Base-by-base conservation (phyloP, 169 alveolate species). In the Pseudocohnilembus persalinus region DNA sequence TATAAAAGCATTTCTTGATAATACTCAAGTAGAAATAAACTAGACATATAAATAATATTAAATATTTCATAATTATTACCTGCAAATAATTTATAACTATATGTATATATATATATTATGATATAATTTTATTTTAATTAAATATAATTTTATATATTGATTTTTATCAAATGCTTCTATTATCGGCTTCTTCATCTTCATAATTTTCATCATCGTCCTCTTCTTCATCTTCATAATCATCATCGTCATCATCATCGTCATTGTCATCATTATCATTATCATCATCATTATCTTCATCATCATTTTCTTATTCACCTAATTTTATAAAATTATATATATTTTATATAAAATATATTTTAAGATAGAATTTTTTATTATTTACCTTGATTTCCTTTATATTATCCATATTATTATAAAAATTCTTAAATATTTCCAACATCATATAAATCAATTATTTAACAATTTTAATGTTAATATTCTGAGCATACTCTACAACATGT, bases 401-500 rank as follows among this genome's bases (percentile, higher is more conserved):
- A 11, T 49, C 68, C 20, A 4, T 49, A 20, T 49, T 49, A 82
- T 15, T 77, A 30, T 30, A 85, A 63, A 68, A 85, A 85, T 33
- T 29, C 34, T 29, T 82, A 82, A 25, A 77, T 83, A 78, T 85
- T 85, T 35, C 78, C 89, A 29, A 85, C 76, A 73, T 85, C 89
- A 74, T 85, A 85, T 27, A 85, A 75, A 85, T 85, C 89, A 4
- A 85, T 83, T 0, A 85, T 84, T 20, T 31, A 34, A 31, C 89
- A 85, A 73, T 77, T 82, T 73, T 74, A 73, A 31, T 85, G 89
- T 29, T 78, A 72, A 73, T 78, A 28, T 49, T 85, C 89, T 34
- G 85, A 73, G 29, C 89, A 85, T 0, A 85, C 86, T 85, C 89
- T 85, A 27, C 89, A 85, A 73, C 89, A 85, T 1, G 89, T 85